These are phyloP conservation scores for Botrytis squamosa DNA, from an alignment of 2,329 filamentous ascomycete genomes.

Conservation along the genomic window DNA sequence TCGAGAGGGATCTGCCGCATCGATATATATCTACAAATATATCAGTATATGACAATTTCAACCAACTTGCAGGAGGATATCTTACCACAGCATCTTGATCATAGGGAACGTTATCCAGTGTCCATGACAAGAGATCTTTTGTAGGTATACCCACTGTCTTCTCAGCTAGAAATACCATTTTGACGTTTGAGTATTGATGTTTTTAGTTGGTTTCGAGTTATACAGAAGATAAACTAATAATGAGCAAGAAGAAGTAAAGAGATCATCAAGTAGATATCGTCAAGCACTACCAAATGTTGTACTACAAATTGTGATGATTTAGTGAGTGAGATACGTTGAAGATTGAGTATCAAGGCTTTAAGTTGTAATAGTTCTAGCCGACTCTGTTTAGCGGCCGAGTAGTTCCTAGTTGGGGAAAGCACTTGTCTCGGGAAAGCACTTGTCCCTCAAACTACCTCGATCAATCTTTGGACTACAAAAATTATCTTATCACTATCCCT, in stretches of 20 bases:
- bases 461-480: neutral
- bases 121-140: conserved; percentile 35
- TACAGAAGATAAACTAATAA: neutral
- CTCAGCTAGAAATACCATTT: conserved; percentile 21
- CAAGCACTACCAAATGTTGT: neutral
- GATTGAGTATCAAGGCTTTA: neutral
- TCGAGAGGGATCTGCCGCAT: conserved; percentile 30
- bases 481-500: neutral
- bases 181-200: neutral
- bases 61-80: neutral
- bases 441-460: neutral
- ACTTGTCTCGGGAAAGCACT: neutral
- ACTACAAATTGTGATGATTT: neutral
- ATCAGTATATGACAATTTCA: conserved; percentile 12
- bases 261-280: neutral
- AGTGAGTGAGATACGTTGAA: neutral
- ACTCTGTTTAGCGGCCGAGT: neutral
- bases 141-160: conserved; percentile 24
- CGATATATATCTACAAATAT: conserved; percentile 34
- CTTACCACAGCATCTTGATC: conserved; percentile 26
- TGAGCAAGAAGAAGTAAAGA: neutral
- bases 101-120: conserved; percentile 30
- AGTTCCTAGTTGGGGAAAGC: neutral
- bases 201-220: neutral
- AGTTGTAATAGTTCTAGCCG: neutral